Percentiles rank a stretch among this genome's conserved stretches.
Conservation (phyloP, 495 filamentous ascomycete species). For the Penicillium malachiteum region DNA sequence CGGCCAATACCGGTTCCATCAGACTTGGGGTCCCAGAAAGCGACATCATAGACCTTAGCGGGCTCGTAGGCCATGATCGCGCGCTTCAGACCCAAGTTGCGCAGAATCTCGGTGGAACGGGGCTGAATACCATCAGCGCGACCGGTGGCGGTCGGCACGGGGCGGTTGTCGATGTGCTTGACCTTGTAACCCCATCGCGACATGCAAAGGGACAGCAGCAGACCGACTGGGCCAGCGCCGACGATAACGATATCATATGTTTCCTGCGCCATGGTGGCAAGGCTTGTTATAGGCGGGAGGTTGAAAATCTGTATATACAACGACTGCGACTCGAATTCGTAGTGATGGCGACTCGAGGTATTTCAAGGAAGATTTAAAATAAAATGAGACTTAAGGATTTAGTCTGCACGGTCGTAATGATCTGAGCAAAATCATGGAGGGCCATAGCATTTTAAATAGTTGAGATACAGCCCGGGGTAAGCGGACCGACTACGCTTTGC, state of each 20-base stretch:
- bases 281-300: not conserved
- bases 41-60: conserved; percentile 65
- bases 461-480: conserved; percentile 19
- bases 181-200: conserved; percentile 68
- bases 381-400: not conserved
- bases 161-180: conserved; percentile 66
- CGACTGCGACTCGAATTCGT: not conserved
- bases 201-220: conserved; percentile 81
- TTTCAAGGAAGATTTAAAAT: not conserved
- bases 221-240: conserved; percentile 84
- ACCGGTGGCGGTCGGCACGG: conserved; percentile 61
- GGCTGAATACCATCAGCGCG: conserved; percentile 76
- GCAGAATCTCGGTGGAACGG: conserved; percentile 67
- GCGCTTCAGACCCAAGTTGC: conserved; percentile 65
- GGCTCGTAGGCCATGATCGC: conserved; percentile 63
- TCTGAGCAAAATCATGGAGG: conserved; percentile 13
- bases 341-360: not conserved
- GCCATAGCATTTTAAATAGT: conserved; percentile 37
- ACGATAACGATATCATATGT: conserved; percentile 78
- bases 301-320: not conserved
- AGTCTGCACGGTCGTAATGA: conserved; percentile 9
- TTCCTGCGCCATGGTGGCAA: conserved; percentile 43
- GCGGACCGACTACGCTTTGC: conserved; percentile 16
- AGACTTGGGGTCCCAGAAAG: conserved; percentile 61
- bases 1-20: conserved; percentile 54